These are phyloP conservation scores for Leishmania tarentolae DNA, from an alignment of 208 protist genomes.

Conservation along the genomic window DNA sequence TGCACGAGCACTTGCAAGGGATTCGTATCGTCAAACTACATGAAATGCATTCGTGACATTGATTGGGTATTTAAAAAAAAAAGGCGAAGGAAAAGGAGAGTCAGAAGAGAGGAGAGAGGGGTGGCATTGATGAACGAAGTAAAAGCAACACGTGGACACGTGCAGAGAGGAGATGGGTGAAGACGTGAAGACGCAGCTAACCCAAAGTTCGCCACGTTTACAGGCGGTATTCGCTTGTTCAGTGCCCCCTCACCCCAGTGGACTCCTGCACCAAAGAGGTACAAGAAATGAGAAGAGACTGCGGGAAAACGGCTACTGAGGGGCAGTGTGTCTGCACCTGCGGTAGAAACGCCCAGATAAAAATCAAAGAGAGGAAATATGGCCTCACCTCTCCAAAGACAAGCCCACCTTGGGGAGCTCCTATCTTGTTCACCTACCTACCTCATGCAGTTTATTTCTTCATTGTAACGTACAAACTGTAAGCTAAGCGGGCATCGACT, in stretches of 20 bases:
- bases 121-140: background rate
- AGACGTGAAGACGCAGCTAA: background rate
- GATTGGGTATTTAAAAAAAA: background rate
- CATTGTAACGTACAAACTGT: background rate
- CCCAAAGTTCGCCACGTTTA: background rate
- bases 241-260: background rate
- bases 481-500: background rate
- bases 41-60: background rate
- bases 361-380: background rate
- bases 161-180: background rate
- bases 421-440: background rate
- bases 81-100: background rate
- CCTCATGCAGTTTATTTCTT: background rate
- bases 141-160: background rate
- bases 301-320: background rate
- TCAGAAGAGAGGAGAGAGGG: background rate
- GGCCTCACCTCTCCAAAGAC: background rate
- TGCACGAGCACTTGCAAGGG: conserved; percentile 4
- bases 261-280: background rate
- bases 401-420: background rate
- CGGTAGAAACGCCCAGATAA: background rate
- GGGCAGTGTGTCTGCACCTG: background rate
- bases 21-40: background rate
- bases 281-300: background rate
- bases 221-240: background rate